phyloP scores from a whole-genome alignment of 148 eudicot species.

The Nepenthes mirabilis region DNA sequence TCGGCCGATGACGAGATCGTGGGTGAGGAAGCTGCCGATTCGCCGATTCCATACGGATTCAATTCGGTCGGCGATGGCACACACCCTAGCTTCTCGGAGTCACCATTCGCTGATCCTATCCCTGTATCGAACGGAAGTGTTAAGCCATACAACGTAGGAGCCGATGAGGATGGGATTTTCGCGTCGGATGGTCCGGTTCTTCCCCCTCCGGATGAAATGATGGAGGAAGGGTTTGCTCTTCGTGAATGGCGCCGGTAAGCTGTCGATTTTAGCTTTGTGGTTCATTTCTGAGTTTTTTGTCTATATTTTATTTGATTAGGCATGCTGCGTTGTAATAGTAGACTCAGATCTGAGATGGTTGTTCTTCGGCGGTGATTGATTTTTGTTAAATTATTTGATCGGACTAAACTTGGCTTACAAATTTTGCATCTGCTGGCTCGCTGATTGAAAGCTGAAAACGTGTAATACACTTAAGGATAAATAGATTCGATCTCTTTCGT shows the following conservation, averaged over 20 bases:
- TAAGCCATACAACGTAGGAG: constrained; percentile 37
- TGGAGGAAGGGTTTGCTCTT: constrained; percentile 71
- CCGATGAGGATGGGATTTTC: constrained; percentile 58
- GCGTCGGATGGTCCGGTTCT: constrained; percentile 76
- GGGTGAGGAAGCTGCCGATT: constrained; percentile 26
- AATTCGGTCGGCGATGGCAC: constrained; percentile 13
- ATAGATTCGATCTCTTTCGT: too few relatives aligned
- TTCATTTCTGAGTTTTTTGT: neutral
- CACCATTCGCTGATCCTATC: constrained; percentile 35
- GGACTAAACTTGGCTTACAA: too few relatives aligned
- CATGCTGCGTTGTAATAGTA: neutral
- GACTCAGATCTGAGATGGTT: too few relatives aligned
- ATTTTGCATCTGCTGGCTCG: too few relatives aligned
- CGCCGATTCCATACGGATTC: constrained; percentile 39
- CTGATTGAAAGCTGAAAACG: too few relatives aligned
- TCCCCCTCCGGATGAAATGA: constrained; percentile 76
- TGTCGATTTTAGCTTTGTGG: neutral
- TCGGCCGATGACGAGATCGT: constrained; percentile 36
- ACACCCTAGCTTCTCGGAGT: constrained; percentile 20
- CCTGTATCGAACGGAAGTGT: constrained; percentile 62
- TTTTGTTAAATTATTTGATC: too few relatives aligned
- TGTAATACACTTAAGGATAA: too few relatives aligned
- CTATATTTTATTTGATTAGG: neutral
- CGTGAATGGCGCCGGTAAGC: constrained; percentile 94
- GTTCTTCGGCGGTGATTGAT: too few relatives aligned